These are phyloP conservation scores for Saussurea involucrata DNA, from an alignment of 129 eudicot genomes.

Conservation along the genomic window DNA sequence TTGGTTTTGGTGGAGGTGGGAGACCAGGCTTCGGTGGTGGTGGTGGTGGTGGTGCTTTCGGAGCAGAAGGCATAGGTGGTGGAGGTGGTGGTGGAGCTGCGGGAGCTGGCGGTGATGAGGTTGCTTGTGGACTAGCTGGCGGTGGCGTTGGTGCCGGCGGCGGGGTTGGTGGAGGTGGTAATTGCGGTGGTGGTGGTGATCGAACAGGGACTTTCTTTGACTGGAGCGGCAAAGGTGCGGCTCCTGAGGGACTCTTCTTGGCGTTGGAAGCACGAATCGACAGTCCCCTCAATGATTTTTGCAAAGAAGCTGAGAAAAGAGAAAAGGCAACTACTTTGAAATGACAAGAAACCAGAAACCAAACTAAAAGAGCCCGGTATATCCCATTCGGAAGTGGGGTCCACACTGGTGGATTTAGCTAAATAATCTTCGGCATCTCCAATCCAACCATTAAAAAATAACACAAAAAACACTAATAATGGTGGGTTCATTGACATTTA, in stretches of 20 bases:
- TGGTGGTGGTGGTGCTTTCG: constrained; percentile 64
- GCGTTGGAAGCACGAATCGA: constrained; percentile 15
- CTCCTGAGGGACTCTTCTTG: constrained; percentile 3
- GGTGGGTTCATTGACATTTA: too few relatives aligned
- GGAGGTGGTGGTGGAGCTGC: constrained; percentile 19
- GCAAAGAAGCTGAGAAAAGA: constrained; percentile 16
- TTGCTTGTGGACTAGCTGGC: background rate
- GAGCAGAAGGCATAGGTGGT: constrained; percentile 37
- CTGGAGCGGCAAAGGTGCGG: constrained; percentile 21
- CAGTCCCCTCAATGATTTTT: constrained; percentile 18
- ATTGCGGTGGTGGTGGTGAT: background rate
- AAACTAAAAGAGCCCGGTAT: background rate
- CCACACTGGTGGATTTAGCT: background rate
- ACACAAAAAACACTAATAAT: too few relatives aligned
- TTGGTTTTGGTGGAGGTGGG: constrained; percentile 43
- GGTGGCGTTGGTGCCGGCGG: background rate
- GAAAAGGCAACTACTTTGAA: background rate
- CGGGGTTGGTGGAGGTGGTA: constrained; percentile 7
- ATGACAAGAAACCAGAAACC: background rate
- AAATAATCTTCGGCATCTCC: background rate
- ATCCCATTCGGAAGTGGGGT: background rate
- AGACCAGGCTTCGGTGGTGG: constrained; percentile 57
- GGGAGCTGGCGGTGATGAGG: constrained; percentile 6
- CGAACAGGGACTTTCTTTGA: constrained; percentile 20
- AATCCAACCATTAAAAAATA: too few relatives aligned